phyloP scores from a whole-genome alignment of 1,284 basidiomycete genomes.

The Naganishia albida region DNA sequence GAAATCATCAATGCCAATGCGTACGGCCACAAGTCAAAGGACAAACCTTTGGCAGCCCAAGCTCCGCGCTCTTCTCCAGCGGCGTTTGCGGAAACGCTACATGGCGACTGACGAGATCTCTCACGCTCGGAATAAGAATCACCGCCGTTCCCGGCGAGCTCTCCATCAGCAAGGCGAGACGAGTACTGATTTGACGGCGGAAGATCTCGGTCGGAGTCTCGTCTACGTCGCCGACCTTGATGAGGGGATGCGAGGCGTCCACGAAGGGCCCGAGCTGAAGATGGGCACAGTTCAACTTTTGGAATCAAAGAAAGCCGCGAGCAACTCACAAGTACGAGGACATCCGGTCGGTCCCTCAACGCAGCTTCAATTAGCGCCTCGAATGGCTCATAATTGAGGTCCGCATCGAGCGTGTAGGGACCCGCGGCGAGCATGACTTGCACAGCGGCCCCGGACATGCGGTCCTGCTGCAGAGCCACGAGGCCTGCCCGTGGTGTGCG shows the following conservation, averaged over 20 bases:
- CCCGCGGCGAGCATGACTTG: constrained; percentile 72
- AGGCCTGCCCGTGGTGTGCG: constrained; percentile 45
- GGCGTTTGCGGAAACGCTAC: constrained; percentile 85
- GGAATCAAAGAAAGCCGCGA: not conserved
- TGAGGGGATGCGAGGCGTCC: constrained; percentile 69
- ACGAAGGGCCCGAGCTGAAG: constrained; percentile 85
- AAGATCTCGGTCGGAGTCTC: constrained; percentile 71
- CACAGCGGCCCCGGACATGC: constrained; percentile 58
- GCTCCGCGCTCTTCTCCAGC: constrained; percentile 56
- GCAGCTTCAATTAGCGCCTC: constrained; percentile 63
- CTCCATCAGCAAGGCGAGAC: constrained; percentile 64
- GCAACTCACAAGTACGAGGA: constrained; percentile 70
- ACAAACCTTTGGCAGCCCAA: constrained; percentile 55
- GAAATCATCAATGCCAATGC: not conserved
- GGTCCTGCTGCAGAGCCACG: constrained; percentile 46
- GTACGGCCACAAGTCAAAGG: too few species aligned
- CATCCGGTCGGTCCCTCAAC: constrained; percentile 67
- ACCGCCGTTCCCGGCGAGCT: constrained; percentile 68
- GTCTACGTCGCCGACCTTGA: constrained; percentile 71
- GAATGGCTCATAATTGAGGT: constrained; percentile 75
- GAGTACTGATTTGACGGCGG: constrained; percentile 63
- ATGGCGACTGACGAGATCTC: constrained; percentile 77
- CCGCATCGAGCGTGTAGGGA: constrained; percentile 75
- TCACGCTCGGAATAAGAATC: constrained; percentile 76
- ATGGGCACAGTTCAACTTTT: not conserved